Conservation (phyloP, 805 yeast species). For the Teunomyces panamensis region DNA sequence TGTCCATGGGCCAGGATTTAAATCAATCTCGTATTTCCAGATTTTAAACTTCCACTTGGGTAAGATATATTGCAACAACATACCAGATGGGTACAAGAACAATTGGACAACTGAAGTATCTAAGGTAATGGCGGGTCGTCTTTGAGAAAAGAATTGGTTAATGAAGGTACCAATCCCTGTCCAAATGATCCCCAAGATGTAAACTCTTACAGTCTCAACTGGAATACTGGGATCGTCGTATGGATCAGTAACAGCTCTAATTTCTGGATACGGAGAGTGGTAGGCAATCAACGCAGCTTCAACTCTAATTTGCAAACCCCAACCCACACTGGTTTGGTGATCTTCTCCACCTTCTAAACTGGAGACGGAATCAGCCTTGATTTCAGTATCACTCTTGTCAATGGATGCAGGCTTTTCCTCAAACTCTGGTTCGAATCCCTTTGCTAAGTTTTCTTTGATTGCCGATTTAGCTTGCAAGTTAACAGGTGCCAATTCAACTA, state of each 20-base stretch:
- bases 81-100: conserved; percentile 46
- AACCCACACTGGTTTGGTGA: conserved; percentile 16
- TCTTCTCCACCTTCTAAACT: neutral
- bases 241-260: conserved; percentile 39
- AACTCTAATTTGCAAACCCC: conserved; percentile 32
- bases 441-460: neutral
- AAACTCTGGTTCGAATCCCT: neutral
- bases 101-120: conserved; percentile 45
- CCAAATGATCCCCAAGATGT: conserved; percentile 51
- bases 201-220: conserved; percentile 46
- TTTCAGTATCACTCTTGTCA: neutral
- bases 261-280: conserved; percentile 43
- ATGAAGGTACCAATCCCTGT: conserved; percentile 56
- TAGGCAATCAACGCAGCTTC: conserved; percentile 39
- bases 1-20: conserved; percentile 66
- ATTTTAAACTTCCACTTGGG: conserved; percentile 29
- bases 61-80: conserved; percentile 25
- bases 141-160: conserved; percentile 53
- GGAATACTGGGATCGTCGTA: conserved; percentile 32
- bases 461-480: neutral
- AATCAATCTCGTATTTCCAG: conserved; percentile 11
- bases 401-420: neutral
- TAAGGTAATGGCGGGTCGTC: conserved; percentile 50
- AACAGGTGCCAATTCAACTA: conserved; percentile 9
- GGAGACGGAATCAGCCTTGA: neutral